Conservation (phyloP, 2,329 filamentous ascomycete genomes). For the Fusarium lateritium region DNA sequence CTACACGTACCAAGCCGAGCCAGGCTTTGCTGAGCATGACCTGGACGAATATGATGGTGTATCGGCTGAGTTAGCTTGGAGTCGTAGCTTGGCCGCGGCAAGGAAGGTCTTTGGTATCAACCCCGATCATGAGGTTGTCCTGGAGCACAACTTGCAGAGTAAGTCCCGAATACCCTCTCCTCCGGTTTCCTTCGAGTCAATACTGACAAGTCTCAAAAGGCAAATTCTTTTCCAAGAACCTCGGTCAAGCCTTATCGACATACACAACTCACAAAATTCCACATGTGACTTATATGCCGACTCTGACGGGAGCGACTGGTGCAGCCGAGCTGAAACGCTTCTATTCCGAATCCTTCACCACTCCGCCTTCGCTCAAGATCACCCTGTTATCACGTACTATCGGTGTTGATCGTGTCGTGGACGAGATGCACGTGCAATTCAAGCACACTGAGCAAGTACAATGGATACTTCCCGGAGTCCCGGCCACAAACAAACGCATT, state of each 20-base stretch:
- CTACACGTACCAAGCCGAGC: constrained; percentile 63
- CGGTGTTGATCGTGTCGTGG: constrained; percentile 74
- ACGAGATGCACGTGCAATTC: constrained; percentile 73
- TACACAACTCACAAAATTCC: constrained; percentile 72
- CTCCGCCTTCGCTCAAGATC: constrained; percentile 71
- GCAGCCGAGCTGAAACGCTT: constrained; percentile 71
- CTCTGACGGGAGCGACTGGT: constrained; percentile 74
- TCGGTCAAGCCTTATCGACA: constrained; percentile 73
- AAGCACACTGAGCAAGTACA: constrained; percentile 71
- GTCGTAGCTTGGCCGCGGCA: constrained; percentile 72
- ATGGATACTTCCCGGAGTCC: constrained; percentile 73
- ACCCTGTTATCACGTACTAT: constrained; percentile 76
- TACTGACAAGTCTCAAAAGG: constrained; percentile 40
- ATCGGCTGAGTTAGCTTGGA: constrained; percentile 77
- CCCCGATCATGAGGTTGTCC: constrained; percentile 74
- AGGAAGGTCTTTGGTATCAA: constrained; percentile 74
- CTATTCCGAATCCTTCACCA: constrained; percentile 76
- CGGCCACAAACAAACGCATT: constrained; percentile 66
- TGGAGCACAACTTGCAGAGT: constrained; percentile 76
- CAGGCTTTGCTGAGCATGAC: constrained; percentile 80
- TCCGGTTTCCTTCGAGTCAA: accelerated
- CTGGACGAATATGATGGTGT: constrained; percentile 77
- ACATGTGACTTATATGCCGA: constrained; percentile 79
- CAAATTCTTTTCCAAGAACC: constrained; percentile 70
- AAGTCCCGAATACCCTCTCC: constrained; percentile 48